These are phyloP conservation scores for Fusarium heterosporum DNA, from an alignment of 2,329 filamentous ascomycete genomes.

Conservation along the genomic window DNA sequence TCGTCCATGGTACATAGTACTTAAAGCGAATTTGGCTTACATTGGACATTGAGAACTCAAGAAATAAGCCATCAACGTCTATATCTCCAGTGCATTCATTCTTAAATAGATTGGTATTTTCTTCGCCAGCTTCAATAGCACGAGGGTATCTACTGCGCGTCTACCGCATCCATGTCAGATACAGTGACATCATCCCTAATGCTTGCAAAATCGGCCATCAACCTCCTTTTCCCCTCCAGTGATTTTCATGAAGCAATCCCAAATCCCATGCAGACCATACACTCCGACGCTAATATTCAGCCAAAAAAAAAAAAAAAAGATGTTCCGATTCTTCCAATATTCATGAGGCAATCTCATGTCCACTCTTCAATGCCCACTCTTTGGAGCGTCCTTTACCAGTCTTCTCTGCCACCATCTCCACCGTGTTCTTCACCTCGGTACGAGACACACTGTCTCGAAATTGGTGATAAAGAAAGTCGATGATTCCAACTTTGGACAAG, in stretches of 20 bases:
- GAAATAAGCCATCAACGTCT: slow-evolving; percentile 3
- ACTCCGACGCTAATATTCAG: slow-evolving; percentile 48
- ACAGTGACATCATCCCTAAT: slow-evolving; percentile 20
- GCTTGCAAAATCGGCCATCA: slow-evolving; percentile 29
- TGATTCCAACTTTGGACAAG: slow-evolving; percentile 56
- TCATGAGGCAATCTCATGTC: slow-evolving; percentile 52
- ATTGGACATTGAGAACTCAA: neutral
- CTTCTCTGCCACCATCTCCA: slow-evolving; percentile 57
- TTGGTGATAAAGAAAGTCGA: slow-evolving; percentile 56
- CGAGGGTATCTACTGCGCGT: slow-evolving; percentile 34
- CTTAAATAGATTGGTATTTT: slow-evolving; percentile 16
- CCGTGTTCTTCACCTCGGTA: slow-evolving; percentile 56
- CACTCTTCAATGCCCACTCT: slow-evolving; percentile 56
- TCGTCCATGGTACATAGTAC: slow-evolving; percentile 19
- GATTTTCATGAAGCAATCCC: slow-evolving; percentile 40
- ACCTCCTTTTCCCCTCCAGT: slow-evolving; percentile 30
- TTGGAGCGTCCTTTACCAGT: slow-evolving; percentile 53
- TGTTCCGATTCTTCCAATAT: slow-evolving; percentile 18
- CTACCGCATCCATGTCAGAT: slow-evolving; percentile 29
- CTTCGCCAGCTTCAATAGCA: slow-evolving; percentile 16
- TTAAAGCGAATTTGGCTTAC: slow-evolving; percentile 26
- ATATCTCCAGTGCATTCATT: neutral
- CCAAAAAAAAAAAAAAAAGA: slow-evolving; percentile 33
- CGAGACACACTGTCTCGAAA: slow-evolving; percentile 54
- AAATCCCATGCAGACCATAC: slow-evolving; percentile 38